phyloP scores from a whole-genome alignment of 2,329 filamentous ascomycete species.

The Colletotrichum tabaci region DNA sequence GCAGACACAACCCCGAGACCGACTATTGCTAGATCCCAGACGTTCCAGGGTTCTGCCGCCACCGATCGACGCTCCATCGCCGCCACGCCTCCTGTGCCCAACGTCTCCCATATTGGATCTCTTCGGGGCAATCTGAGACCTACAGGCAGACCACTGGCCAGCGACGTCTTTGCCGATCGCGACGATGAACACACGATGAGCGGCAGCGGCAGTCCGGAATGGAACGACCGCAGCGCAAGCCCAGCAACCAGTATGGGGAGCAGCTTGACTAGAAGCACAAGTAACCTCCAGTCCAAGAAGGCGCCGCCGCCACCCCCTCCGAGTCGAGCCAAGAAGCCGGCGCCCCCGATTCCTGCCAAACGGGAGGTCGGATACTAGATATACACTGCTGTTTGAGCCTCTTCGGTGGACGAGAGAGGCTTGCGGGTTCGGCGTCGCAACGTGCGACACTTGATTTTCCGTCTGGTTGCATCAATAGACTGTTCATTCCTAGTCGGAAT shows the following conservation, averaged over 20 bases:
- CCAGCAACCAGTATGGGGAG: conserved; percentile 71
- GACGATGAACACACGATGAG: conserved; percentile 66
- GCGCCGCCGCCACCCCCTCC: conserved; percentile 63
- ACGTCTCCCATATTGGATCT: conserved; percentile 50
- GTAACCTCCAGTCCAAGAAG: conserved; percentile 52
- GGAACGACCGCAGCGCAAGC: conserved; percentile 66
- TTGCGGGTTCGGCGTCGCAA: not conserved
- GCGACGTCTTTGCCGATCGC: conserved; percentile 63
- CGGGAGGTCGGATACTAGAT: conserved; percentile 50
- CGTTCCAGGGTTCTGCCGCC: conserved; percentile 53
- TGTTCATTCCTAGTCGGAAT: conserved; percentile 33
- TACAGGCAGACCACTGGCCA: conserved; percentile 54
- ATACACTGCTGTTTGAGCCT: conserved; percentile 22
- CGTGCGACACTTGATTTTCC: conserved; percentile 8
- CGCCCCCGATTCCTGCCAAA: conserved; percentile 60
- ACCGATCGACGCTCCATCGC: conserved; percentile 39
- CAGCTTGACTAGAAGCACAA: conserved; percentile 64
- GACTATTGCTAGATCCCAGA: conserved; percentile 54
- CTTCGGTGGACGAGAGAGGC: not conserved
- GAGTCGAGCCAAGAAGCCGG: conserved; percentile 67
- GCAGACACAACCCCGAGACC: conserved; percentile 56
- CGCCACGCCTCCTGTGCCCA: conserved; percentile 29
- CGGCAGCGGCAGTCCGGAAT: conserved; percentile 67
- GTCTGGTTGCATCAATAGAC: conserved; percentile 39
- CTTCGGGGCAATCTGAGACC: conserved; percentile 63